Evolutionary conservation across 2,329 filamentous ascomycete genomes (phyloP).

Genomic region (Microsporum ferrugineum): DNA sequence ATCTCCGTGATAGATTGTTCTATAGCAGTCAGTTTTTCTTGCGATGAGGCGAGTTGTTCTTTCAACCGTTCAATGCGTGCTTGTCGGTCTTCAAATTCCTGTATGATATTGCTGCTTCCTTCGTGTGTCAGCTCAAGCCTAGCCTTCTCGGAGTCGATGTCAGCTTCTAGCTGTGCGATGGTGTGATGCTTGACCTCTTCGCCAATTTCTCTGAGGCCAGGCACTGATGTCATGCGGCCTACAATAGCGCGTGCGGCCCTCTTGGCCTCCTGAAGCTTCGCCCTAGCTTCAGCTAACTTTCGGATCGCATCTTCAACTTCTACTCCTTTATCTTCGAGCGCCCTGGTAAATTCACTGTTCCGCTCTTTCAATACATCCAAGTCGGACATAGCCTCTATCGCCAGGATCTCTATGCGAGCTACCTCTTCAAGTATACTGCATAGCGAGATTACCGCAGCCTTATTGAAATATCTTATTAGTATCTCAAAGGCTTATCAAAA

Average conservation of each 20-base stretch:
- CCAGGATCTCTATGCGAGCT: slow-evolving; percentile 57
- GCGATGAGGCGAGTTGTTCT: slow-evolving; percentile 46
- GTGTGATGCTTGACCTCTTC: slow-evolving; percentile 34
- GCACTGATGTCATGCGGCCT: slow-evolving; percentile 17
- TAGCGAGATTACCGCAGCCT: slow-evolving; percentile 45
- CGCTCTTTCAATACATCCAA: slow-evolving; percentile 54
- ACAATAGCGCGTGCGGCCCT: slow-evolving; percentile 11
- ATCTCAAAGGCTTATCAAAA: not conserved
- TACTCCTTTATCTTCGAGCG: slow-evolving; percentile 24
- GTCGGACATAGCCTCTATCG: slow-evolving; percentile 77
- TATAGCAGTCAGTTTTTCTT: slow-evolving; percentile 45
- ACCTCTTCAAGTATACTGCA: slow-evolving; percentile 51
- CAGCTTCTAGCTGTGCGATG: slow-evolving; percentile 54
- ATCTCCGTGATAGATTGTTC: slow-evolving; percentile 52
- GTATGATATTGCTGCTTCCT: slow-evolving; percentile 62
- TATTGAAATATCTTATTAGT: not conserved
- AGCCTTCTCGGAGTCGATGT: slow-evolving; percentile 62
- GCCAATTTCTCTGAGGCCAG: slow-evolving; percentile 2
- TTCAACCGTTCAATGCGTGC: slow-evolving; percentile 57
- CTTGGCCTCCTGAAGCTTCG: slow-evolving; percentile 15
- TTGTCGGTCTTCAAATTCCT: slow-evolving; percentile 64
- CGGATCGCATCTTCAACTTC: slow-evolving; percentile 24
- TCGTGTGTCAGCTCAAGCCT: slow-evolving; percentile 71
- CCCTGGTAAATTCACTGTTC: slow-evolving; percentile 48
- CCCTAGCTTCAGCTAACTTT: not conserved